phyloP scores from a whole-genome alignment of 768 basidiomycete genomes.

The Mycena chlorophos region DNA sequence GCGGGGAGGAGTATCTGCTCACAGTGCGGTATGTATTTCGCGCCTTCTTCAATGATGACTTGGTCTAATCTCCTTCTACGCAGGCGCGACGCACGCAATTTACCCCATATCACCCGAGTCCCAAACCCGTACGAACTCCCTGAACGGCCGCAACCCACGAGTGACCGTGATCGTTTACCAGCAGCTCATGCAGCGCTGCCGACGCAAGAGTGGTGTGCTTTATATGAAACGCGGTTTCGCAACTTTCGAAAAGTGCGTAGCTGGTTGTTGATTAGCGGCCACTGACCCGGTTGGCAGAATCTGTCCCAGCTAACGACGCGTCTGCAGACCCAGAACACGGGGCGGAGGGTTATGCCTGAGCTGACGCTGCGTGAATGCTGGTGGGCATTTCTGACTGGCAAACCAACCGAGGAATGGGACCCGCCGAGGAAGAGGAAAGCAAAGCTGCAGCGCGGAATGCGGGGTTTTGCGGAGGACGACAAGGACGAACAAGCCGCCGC shows the following conservation, averaged over 20 bases:
- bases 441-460: conserved; percentile 35
- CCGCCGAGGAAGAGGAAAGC: conserved; percentile 45
- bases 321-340: conserved; percentile 35
- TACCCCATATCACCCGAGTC: conserved; percentile 67
- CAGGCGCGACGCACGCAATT: conserved; percentile 69
- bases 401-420: conserved; percentile 69
- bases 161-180: conserved; percentile 25
- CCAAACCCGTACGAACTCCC: conserved; percentile 64
- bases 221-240: conserved; percentile 58
- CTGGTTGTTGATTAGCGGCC: not conserved
- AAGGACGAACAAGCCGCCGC: conserved; percentile 10
- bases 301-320: conserved; percentile 59
- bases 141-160: conserved; percentile 27
- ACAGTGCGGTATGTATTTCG: conserved; percentile 60
- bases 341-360: conserved; percentile 56
- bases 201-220: conserved; percentile 63
- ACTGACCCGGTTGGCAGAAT: conserved; percentile 48
- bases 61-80: conserved; percentile 1
- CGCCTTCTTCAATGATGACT: conserved; percentile 1
- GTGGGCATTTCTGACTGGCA: conserved; percentile 77
- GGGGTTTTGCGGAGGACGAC: conserved; percentile 38
- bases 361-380: conserved; percentile 72
- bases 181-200: conserved; percentile 47
- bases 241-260: conserved; percentile 61
- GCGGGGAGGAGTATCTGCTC: conserved; percentile 82